Evolutionary conservation across 2,329 filamentous ascomycete species (phyloP).

Genomic region (Fonsecaea nubica): DNA sequence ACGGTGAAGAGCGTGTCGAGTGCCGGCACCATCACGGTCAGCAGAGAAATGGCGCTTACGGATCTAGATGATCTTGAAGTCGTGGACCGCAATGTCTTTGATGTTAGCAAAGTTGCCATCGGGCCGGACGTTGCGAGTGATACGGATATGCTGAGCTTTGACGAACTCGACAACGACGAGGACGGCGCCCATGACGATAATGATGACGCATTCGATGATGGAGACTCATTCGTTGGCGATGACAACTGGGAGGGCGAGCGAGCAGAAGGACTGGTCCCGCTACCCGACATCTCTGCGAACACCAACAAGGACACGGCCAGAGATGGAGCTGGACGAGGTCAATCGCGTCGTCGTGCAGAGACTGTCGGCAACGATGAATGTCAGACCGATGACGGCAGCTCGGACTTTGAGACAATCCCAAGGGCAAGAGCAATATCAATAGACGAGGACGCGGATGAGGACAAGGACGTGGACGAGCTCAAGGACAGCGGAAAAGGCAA

Average conservation of each 20-base stretch:
- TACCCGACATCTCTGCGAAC: not conserved
- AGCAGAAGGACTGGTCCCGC: not conserved
- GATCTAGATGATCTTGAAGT: not conserved
- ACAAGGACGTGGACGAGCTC: slow-evolving; percentile 37
- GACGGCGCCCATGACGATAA: not conserved
- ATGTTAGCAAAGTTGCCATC: not conserved
- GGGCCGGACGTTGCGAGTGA: slow-evolving; percentile 13
- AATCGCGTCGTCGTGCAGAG: not conserved
- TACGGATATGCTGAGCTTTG: not conserved
- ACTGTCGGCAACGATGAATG: not conserved
- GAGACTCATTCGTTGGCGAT: slow-evolving; percentile 1
- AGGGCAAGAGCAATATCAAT: too few relatives aligned
- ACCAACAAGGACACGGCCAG: not conserved
- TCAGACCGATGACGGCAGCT: not conserved
- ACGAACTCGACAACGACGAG: slow-evolving; percentile 28
- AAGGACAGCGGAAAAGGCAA: slow-evolving; percentile 17
- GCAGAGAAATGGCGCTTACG: not conserved
- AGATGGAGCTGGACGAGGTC: not conserved
- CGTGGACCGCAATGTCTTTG: not conserved
- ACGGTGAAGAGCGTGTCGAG: slow-evolving; percentile 36
- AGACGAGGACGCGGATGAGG: slow-evolving; percentile 17
- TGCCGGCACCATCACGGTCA: slow-evolving; percentile 6
- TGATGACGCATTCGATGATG: not conserved
- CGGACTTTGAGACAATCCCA: not conserved
- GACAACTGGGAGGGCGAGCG: not conserved